Evolutionary conservation across 441 rosid species (phyloP).

Genomic region (Pelargonium myrrhifolium): DNA sequence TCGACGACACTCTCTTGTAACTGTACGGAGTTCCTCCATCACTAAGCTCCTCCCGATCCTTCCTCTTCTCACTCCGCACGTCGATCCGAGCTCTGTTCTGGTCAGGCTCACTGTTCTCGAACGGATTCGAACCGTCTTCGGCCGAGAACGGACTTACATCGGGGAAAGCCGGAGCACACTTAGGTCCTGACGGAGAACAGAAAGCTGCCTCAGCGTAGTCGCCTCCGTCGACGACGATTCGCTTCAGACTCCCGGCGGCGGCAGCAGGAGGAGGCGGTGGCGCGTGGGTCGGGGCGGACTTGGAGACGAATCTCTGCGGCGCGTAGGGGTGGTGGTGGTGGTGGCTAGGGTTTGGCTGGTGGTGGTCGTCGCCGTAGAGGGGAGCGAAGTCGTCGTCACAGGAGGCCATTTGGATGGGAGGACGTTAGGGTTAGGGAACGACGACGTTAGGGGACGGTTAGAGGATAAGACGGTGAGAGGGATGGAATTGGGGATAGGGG

Average conservation of each 20-base stretch:
- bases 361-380: constrained; percentile 20
- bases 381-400: constrained; percentile 26
- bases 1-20: constrained; percentile 15
- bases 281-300: constrained; percentile 16
- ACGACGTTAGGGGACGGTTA: constrained; percentile 22
- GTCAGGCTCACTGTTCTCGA: constrained; percentile 16
- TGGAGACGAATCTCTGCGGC: constrained; percentile 5
- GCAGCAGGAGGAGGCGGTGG: constrained; percentile 6
- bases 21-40: constrained; percentile 22
- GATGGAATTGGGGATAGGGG: constrained; percentile 11
- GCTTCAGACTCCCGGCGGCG: constrained; percentile 17
- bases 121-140: constrained; percentile 19
- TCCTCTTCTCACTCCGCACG: constrained; percentile 20
- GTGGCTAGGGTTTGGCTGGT: constrained; percentile 11
- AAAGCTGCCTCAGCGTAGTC: constrained; percentile 14
- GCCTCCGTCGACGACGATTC: constrained; percentile 8
- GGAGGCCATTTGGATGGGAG: constrained; percentile 21
- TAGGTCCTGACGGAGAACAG: background rate
- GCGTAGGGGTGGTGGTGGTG: constrained; percentile 15
- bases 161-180: constrained; percentile 16
- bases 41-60: constrained; percentile 24
- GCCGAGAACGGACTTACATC: constrained; percentile 23
- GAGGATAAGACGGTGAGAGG: constrained; percentile 14
- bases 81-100: constrained; percentile 13
- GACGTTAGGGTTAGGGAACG: constrained; percentile 25